Evolutionary conservation across 2,329 filamentous ascomycete species (phyloP).

Genomic region (Claviceps spartinae): DNA sequence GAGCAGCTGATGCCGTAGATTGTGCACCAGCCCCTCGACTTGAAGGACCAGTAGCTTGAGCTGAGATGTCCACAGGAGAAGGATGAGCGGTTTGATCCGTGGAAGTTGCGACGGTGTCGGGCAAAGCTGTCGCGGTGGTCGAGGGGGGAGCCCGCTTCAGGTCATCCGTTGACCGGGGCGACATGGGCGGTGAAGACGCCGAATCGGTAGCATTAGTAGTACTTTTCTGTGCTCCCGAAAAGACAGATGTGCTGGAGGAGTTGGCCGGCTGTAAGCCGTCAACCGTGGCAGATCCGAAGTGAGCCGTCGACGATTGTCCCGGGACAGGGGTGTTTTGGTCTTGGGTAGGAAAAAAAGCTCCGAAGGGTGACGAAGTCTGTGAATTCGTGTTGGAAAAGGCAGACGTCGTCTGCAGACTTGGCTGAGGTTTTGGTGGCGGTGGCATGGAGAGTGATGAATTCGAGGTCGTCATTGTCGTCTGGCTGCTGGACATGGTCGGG

Average conservation of each 20-base stretch:
- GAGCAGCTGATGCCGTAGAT: not conserved
- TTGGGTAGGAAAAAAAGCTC: not conserved
- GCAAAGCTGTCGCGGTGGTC: not conserved
- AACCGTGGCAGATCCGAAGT: not conserved
- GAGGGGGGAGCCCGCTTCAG: not conserved
- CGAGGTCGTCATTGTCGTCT: not conserved
- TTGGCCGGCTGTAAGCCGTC: not conserved
- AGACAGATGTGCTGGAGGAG: not conserved
- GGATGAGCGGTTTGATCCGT: not conserved
- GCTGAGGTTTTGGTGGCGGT: constrained; percentile 7
- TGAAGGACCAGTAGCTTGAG: not conserved
- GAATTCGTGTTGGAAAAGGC: not conserved
- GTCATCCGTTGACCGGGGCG: not conserved
- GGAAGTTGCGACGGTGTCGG: not conserved
- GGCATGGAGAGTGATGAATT: constrained; percentile 4
- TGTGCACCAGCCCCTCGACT: not conserved
- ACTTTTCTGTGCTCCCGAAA: not conserved
- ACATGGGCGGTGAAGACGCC: not conserved
- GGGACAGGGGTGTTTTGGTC: not conserved
- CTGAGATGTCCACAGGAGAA: not conserved
- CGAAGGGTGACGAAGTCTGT: not conserved
- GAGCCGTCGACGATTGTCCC: not conserved
- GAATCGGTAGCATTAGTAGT: not conserved
- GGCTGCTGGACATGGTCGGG: not conserved
- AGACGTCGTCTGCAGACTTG: not conserved